Conservation (phyloP, 148 eudicot genomes). For the Nyssa sinensis region DNA sequence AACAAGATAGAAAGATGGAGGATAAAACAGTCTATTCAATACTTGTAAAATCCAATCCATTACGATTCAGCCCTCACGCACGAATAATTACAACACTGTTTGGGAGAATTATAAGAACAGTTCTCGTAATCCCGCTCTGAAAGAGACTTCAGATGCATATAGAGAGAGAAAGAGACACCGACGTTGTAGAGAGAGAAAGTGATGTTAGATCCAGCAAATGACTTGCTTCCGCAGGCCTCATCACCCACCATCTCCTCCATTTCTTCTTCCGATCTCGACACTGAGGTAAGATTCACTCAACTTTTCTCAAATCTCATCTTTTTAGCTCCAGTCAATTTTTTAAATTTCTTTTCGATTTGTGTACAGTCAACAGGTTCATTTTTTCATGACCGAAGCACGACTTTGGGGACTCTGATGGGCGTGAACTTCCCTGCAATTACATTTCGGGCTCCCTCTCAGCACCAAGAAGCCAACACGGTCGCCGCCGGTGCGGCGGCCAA, state of each 20-base stretch:
- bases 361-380: constrained; percentile 57
- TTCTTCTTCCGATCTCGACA: constrained; percentile 59
- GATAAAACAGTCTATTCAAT: too few species aligned
- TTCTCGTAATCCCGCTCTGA: too few species aligned
- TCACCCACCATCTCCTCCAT: constrained; percentile 49
- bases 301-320: not conserved
- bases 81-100: too few species aligned
- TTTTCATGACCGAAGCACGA: constrained; percentile 56
- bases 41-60: too few species aligned
- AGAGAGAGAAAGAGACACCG: not conserved
- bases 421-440: constrained; percentile 40
- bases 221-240: constrained; percentile 27
- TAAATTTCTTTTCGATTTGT: not conserved
- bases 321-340: not conserved
- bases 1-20: too few species aligned
- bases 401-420: constrained; percentile 57
- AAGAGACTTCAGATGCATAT: not conserved
- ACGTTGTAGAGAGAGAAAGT: too few species aligned
- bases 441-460: constrained; percentile 38
- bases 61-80: too few species aligned
- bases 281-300: constrained; percentile 26
- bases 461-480: constrained; percentile 16
- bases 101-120: too few species aligned
- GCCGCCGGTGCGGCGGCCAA: not conserved
- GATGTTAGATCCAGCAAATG: constrained; percentile 46